Percentiles rank a stretch among this genome's conserved stretches.
Conservation (phyloP, 495 filamentous ascomycete genomes). For the Neurospora sp. region DNA sequence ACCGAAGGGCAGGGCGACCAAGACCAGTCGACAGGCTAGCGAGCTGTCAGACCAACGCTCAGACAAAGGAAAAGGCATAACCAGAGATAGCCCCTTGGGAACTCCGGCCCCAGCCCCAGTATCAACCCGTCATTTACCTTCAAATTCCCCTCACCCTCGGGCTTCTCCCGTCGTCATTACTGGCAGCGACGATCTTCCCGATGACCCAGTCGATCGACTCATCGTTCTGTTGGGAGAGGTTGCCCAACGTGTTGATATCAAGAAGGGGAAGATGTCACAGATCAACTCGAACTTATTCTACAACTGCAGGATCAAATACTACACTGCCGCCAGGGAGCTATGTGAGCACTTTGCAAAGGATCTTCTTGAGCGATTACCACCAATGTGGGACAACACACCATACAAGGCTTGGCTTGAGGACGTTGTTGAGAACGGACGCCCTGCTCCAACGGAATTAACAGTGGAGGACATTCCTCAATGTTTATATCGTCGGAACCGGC, state of each 20-base stretch:
- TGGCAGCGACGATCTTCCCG: not conserved
- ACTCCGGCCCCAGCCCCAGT: not conserved
- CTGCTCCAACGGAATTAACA: constrained; percentile 4
- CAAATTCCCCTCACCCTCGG: not conserved
- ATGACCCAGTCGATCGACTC: constrained; percentile 7
- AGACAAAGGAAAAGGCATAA: constrained; percentile 5
- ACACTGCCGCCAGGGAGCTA: constrained; percentile 4
- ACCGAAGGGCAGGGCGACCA: constrained; percentile 6
- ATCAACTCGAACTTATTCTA: constrained; percentile 17
- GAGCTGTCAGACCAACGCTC: not conserved
- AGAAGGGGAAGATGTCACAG: constrained; percentile 1
- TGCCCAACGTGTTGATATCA: constrained; percentile 2
- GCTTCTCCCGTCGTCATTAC: not conserved
- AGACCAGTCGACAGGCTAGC: constrained; percentile 1
- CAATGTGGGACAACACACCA: not conserved
- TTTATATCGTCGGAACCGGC: not conserved
- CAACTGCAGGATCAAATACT: constrained; percentile 23
- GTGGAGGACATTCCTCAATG: constrained; percentile 16
- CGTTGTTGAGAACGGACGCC: not conserved
- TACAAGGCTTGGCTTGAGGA: not conserved
- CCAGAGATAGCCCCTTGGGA: not conserved
- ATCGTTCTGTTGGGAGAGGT: constrained; percentile 9
- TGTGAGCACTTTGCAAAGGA: not conserved
- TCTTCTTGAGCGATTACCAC: not conserved
- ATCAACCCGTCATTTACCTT: not conserved